Evolutionary conservation across 179 eudicot genomes (phyloP).

Genomic region (Sideroxylon spinosum): DNA sequence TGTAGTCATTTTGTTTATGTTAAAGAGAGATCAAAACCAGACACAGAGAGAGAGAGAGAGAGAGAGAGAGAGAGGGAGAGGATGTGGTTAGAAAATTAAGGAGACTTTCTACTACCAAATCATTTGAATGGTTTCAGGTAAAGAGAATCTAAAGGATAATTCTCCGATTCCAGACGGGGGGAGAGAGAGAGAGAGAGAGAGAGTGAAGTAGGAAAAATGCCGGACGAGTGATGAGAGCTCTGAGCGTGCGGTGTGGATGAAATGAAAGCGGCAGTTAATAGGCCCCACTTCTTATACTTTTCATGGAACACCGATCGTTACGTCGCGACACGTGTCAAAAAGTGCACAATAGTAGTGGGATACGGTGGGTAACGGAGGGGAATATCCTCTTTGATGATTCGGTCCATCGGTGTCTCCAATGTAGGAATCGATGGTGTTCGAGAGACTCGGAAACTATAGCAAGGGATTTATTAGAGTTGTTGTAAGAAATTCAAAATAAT

Average conservation of each 20-base stretch:
- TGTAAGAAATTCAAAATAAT: too few species aligned
- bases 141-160: constrained; percentile 9
- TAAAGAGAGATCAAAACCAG: not conserved
- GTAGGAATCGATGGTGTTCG: too few species aligned
- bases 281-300: not conserved
- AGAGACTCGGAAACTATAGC: too few species aligned
- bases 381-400: too few species aligned
- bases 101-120: not conserved
- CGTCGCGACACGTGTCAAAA: not conserved
- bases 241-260: not conserved
- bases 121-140: not conserved
- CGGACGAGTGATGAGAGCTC: not conserved
- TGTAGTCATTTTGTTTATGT: constrained; percentile 29
- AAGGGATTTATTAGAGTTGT: too few species aligned
- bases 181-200: constrained; percentile 6
- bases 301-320: too few species aligned
- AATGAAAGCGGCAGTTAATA: not conserved
- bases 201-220: not conserved
- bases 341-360: too few species aligned
- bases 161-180: constrained; percentile 3
- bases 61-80: not conserved
- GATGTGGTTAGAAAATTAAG: not conserved
- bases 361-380: too few species aligned
- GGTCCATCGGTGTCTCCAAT: too few species aligned
- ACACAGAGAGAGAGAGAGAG: not conserved